These are phyloP conservation scores for Amaranthus palmeri DNA, from an alignment of 148 eudicot genomes.

Conservation along the genomic window DNA sequence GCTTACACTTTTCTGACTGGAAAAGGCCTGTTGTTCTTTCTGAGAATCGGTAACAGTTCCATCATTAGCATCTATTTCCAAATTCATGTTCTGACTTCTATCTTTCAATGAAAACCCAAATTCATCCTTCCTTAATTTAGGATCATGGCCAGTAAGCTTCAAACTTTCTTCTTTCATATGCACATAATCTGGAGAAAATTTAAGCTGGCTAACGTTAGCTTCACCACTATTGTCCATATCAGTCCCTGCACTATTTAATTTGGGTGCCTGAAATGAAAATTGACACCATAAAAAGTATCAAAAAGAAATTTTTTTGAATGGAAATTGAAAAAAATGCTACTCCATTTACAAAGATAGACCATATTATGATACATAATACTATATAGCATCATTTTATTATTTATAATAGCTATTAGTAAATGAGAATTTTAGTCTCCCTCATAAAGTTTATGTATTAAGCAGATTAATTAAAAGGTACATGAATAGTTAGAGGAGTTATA, in stretches of 20 bases:
- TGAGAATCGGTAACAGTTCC: slow-evolving; percentile 6
- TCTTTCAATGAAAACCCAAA: slow-evolving; percentile 18
- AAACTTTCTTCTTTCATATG: slow-evolving; percentile 8
- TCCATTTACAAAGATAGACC: background rate
- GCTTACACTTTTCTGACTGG: slow-evolving; percentile 17
- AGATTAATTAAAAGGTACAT: too few species aligned
- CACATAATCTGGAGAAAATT: slow-evolving; percentile 9
- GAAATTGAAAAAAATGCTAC: too few species aligned
- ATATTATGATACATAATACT: background rate
- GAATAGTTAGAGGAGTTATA: too few species aligned
- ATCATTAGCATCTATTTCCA: slow-evolving; percentile 11
- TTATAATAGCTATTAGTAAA: too few species aligned
- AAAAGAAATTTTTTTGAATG: background rate
- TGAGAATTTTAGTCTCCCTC: too few species aligned
- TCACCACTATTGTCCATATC: slow-evolving; percentile 31
- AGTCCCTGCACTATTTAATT: slow-evolving; percentile 26
- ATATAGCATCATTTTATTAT: too few species aligned
- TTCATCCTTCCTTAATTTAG: slow-evolving; percentile 9
- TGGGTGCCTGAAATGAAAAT: slow-evolving; percentile 47
- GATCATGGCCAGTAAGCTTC: slow-evolving; percentile 14
- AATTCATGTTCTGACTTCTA: slow-evolving; percentile 22
- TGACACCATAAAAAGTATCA: slow-evolving; percentile 1
- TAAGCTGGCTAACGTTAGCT: slow-evolving; percentile 19
- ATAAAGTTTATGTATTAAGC: too few species aligned
- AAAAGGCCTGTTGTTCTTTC: slow-evolving; percentile 15